Base-by-base conservation (phyloP, 495 filamentous ascomycete genomes). In the Aspergillus mulundensis region DNA sequence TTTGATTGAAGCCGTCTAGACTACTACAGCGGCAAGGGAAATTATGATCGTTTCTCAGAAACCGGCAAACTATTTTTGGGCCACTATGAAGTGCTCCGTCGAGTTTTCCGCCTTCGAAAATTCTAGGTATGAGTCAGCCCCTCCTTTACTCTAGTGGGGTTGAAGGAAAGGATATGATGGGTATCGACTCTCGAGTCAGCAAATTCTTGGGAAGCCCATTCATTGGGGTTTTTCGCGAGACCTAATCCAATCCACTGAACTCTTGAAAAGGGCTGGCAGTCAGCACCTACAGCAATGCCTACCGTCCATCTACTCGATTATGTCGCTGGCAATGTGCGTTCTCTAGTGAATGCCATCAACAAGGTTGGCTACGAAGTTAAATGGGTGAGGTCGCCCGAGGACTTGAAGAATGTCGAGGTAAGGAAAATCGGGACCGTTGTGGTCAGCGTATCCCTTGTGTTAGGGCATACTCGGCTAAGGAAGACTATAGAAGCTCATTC, bases 281-380 rank as follows among this genome's bases (percentile, higher is more conserved):
- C 19, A 50, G 30, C 36, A 40, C 47, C n/a, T n/a, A 11, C 8
- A 59, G 57, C 49, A 41, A 96, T 96, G 91, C 87, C 91, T 34
- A 92, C 81, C 15, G 94, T 97, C 52, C 87, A 98, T 76, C 78
- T 98, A 47, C 84, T 98, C 34, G 92, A 97, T 69, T 87, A 87
- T 62, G 84, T 87, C 34, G 85, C 85, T 30, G 94, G 94, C 58
- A 98, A 98, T 73, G 84, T 97, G 54, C 87, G 94, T 48, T 96
- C 91, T 44, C 80, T 98, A 61, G 91, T 91, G 67, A 98, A 98
- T 75, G 94, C 94, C 60, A 95, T 98, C 66, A 93, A 98, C 69
- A 91, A 90, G 71, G 75, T 90, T 52, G 94, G 95, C 54, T 97
- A 92, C 69, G 82, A 85, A 51, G 90, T 98, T 14, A 89, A 94